Evolutionary conservation across 2,329 filamentous ascomycete species (phyloP).

Genomic region (Delphinella strobiligena): DNA sequence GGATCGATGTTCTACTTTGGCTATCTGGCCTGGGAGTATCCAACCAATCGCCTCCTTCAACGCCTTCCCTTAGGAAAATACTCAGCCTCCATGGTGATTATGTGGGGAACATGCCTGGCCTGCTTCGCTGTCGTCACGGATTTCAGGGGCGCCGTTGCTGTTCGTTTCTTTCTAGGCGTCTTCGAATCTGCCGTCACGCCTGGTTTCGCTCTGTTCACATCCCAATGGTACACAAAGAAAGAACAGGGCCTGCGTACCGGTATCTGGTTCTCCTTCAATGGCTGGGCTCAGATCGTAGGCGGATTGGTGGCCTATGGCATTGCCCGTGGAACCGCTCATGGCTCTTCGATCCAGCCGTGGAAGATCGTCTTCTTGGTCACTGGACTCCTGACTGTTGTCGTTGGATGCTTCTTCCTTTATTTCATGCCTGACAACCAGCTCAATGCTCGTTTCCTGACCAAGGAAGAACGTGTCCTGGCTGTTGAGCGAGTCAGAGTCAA

Average conservation of each 20-base stretch:
- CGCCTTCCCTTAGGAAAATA: constrained; percentile 54
- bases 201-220: constrained; percentile 55
- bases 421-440: constrained; percentile 47
- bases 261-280: constrained; percentile 60
- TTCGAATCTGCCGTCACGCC: constrained; percentile 59
- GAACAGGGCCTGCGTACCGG: constrained; percentile 53
- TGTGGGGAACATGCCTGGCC: constrained; percentile 49
- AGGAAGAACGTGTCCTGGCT: constrained; percentile 54
- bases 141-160: constrained; percentile 49
- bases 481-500: constrained; percentile 63
- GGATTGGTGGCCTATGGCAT: constrained; percentile 53
- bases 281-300: constrained; percentile 51
- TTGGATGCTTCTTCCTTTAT: constrained; percentile 33
- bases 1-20: constrained; percentile 40
- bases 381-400: constrained; percentile 28
- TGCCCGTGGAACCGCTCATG: constrained; percentile 42
- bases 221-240: constrained; percentile 59
- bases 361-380: constrained; percentile 44
- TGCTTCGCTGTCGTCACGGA: constrained; percentile 52
- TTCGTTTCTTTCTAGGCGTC: constrained; percentile 56
- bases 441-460: constrained; percentile 50
- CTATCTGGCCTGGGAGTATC: constrained; percentile 51
- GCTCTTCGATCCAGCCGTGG: constrained; percentile 50
- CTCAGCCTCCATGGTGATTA: constrained; percentile 50
- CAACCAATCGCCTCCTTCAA: constrained; percentile 53